A percentile compares a stretch with the other conserved stretches of the same genome.
These are phyloP conservation scores for Plectosphaerella plurivora DNA, from an alignment of 2,329 filamentous ascomycete species.

Conservation along the genomic window DNA sequence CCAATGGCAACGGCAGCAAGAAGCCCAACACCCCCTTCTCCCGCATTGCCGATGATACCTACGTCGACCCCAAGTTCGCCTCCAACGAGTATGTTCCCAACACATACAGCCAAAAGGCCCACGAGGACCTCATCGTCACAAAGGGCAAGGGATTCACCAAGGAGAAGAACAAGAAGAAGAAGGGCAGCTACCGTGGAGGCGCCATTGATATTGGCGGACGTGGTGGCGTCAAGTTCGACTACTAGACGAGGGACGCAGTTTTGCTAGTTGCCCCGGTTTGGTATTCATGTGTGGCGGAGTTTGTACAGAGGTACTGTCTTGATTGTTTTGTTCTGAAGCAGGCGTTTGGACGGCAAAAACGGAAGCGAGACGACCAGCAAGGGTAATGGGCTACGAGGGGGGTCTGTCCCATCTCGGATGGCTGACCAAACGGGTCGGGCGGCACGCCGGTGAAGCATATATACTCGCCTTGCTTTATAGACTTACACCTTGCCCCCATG, in stretches of 20 bases:
- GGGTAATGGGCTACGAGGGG: too few relatives aligned
- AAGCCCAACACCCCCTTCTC: constrained; percentile 69
- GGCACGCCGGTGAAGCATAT: too few relatives aligned
- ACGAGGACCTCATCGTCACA: constrained; percentile 83
- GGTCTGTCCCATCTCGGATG: too few relatives aligned
- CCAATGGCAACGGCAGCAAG: constrained; percentile 35
- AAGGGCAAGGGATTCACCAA: constrained; percentile 98
- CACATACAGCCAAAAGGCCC: constrained; percentile 84
- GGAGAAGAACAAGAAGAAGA: constrained; percentile 99
- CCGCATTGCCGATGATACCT: constrained; percentile 65
- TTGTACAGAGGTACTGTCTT: too few relatives aligned
- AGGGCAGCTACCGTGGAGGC: constrained; percentile 85
- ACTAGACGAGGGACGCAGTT: constrained; percentile 43
- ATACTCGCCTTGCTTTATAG: too few relatives aligned
- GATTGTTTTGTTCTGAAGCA: too few relatives aligned
- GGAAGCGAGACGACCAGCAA: too few relatives aligned
- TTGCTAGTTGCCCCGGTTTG: neutral
- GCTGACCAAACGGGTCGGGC: too few relatives aligned
- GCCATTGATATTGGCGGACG: constrained; percentile 76
- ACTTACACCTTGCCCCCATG: too few relatives aligned
- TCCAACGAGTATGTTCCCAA: constrained; percentile 82
- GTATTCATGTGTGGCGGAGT: too few relatives aligned
- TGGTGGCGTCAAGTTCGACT: constrained; percentile 92
- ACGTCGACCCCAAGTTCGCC: constrained; percentile 63
- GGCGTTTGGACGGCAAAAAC: too few relatives aligned